Evolutionary conservation across 768 basidiomycete genomes (phyloP), one percentile per base, ranked within the genome.

Genomic region (Gloeophyllum trabeum): DNA sequence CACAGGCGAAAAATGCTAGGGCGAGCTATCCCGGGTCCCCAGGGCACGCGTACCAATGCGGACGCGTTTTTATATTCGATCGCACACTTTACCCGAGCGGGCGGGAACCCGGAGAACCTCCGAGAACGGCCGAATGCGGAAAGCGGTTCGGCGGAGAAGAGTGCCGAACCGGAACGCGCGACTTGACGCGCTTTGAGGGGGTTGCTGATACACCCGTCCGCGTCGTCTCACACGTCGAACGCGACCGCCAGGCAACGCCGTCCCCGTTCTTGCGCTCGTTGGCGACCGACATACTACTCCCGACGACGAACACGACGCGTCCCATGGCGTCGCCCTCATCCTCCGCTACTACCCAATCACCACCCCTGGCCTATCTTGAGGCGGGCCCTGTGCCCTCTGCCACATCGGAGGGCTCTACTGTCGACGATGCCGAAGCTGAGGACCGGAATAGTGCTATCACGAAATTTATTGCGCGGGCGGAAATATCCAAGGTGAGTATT

Each of bases 301-400:
- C 19, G 38, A 20, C 43, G 19, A 21, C 43, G 45, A 40, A 45
- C 46, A 44, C 48, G 37, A 46, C 39, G 36, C 20, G 40, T 39
- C 39, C 46, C 38, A 88, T 87, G 85, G 78, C 82, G 54, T 80
- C 84, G 28, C 81, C 86, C 44, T 76, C 81, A 47, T 87, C 83
- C 52, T 83, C 84, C 48, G 72, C 81, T 53, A 88, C 86, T 57
- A 86, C 85, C 45, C 78, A 81, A 54, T 89, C 86, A 39, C 86
- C 86, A 20, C 79, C 79, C 48, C 67, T 79, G 58, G 61, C 72
- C 56, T 82, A 73, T 66, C 65, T 76, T 44, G 69, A 70, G 44
- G 70, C 62, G 20, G 46, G 45, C 42, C 60, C 62, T 23, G 51
- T 66, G 50, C 61, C 66, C 52, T 61, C 65, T 50, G 46, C 65